Conservation (phyloP, 2,329 filamentous ascomycete genomes). For the Monosporascus ibericus region DNA sequence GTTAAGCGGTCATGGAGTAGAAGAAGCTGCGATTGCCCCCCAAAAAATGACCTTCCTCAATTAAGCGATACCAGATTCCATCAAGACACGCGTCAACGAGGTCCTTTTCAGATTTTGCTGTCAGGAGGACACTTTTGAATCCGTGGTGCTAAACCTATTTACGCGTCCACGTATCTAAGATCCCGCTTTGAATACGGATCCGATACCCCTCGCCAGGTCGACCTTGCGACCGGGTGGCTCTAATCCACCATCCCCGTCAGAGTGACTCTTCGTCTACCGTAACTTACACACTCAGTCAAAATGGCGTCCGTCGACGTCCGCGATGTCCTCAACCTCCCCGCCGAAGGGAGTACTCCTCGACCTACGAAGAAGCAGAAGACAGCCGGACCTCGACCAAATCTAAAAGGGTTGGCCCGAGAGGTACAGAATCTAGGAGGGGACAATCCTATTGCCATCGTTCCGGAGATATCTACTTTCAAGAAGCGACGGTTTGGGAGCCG, state of each 20-base stretch:
- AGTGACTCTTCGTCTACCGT: neutral
- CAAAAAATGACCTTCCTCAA: neutral
- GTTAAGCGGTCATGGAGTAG: neutral
- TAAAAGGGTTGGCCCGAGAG: conserved; percentile 60
- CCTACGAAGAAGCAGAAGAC: conserved; percentile 72
- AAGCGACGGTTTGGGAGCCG: conserved; percentile 48
- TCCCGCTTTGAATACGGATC: neutral
- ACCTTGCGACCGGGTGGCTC: neutral
- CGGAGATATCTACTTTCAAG: conserved; percentile 53
- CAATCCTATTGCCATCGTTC: conserved; percentile 61
- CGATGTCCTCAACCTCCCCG: conserved; percentile 78
- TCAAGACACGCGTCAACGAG: conserved; percentile 3
- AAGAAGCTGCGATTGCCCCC: neutral
- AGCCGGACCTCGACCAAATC: conserved; percentile 50
- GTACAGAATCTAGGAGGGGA: conserved; percentile 61
- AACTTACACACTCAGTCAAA: conserved; percentile 19
- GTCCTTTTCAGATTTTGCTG: neutral
- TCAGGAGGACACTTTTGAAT: neutral
- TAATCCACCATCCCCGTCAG: too few species aligned
- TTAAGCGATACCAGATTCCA: neutral
- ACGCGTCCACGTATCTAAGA: conserved; percentile 5
- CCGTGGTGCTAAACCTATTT: conserved; percentile 4
- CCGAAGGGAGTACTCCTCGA: conserved; percentile 47
- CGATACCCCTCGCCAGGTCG: neutral
- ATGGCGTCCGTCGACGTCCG: conserved; percentile 78